Evolutionary conservation across 805 yeast species (phyloP).

Genomic region (Metschnikowia henanensis): DNA sequence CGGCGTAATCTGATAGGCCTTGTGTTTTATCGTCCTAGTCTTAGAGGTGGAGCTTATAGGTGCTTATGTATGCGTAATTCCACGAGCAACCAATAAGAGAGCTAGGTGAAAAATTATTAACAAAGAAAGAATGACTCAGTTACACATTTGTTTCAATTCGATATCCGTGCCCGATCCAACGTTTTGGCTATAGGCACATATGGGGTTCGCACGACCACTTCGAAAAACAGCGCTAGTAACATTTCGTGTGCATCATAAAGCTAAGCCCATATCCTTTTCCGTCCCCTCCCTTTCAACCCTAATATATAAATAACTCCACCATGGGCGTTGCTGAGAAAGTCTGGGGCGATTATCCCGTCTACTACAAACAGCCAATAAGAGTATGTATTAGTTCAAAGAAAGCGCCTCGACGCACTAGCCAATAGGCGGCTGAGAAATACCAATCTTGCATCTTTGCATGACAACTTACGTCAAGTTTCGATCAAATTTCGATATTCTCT

Average conservation of each 20-base stretch:
- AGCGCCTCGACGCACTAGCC: not conserved
- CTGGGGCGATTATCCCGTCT: slow-evolving; percentile 54
- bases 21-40: too few species aligned
- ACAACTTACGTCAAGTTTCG: too few species aligned
- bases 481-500: not conserved
- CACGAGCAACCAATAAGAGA: too few species aligned
- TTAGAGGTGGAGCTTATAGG: too few species aligned
- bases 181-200: too few species aligned
- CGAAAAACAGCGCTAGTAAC: slow-evolving; percentile 4
- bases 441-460: not conserved
- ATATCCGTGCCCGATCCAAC: too few species aligned
- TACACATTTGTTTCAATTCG: too few species aligned
- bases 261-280: not conserved
- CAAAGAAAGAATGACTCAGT: too few species aligned
- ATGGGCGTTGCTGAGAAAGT: slow-evolving; percentile 37
- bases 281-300: not conserved
- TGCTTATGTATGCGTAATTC: too few species aligned
- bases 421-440: not conserved
- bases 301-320: not conserved
- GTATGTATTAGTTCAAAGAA: slow-evolving; percentile 42
- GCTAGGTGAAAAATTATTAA: too few species aligned
- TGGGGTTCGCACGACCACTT: slow-evolving; percentile 12
- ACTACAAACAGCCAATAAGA: slow-evolving; percentile 61
- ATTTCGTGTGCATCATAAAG: too few species aligned
- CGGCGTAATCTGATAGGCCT: too few species aligned